Evolutionary conservation across 306 rosid genomes (phyloP).

Genomic region (Fragaria vesca): DNA sequence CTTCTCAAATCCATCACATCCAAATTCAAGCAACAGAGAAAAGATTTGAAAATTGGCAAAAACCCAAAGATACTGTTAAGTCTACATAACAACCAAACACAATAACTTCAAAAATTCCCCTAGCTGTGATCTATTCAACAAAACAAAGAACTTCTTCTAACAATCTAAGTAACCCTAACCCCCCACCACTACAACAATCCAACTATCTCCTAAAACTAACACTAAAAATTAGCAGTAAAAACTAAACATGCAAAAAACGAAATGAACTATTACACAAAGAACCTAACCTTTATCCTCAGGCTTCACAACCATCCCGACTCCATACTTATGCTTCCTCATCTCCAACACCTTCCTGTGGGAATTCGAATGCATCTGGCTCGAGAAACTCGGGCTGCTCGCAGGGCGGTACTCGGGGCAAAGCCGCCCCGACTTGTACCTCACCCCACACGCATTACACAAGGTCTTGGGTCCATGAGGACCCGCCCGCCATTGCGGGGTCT

Average conservation of each 20-base stretch:
- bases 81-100: not conserved
- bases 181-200: slow-evolving; percentile 6
- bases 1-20: not conserved
- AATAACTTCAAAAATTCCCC: not conserved
- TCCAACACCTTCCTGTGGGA: slow-evolving; percentile 73
- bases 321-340: slow-evolving; percentile 64
- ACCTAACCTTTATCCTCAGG: slow-evolving; percentile 37
- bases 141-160: not conserved
- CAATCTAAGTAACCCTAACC: not conserved
- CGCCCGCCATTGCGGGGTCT: slow-evolving; percentile 82
- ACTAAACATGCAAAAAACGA: not conserved
- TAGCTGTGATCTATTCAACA: slow-evolving; percentile 12
- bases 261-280: not conserved
- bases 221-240: slow-evolving; percentile 7
- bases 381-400: slow-evolving; percentile 73
- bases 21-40: not conserved
- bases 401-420: slow-evolving; percentile 84
- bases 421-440: slow-evolving; percentile 71
- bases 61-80: not conserved
- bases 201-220: not conserved
- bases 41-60: not conserved
- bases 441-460: slow-evolving; percentile 88
- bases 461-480: slow-evolving; percentile 80
- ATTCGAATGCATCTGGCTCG: slow-evolving; percentile 60
- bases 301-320: slow-evolving; percentile 35